Evolutionary conservation across 2,329 filamentous ascomycete genomes (phyloP).

Genomic region (Dichotomopilus funicola): DNA sequence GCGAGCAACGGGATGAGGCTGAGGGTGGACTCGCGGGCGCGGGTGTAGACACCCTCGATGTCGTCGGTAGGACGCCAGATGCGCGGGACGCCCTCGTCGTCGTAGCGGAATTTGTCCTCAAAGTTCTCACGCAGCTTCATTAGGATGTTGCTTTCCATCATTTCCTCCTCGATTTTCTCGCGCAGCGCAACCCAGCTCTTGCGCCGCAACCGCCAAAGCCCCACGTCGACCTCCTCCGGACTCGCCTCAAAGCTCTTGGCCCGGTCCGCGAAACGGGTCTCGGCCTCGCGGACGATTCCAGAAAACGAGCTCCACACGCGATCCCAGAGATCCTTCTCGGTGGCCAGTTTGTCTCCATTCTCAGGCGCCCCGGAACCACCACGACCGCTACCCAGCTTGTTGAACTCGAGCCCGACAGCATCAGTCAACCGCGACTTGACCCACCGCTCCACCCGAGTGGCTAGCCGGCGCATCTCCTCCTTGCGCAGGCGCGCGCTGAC

Average conservation of each 20-base stretch:
- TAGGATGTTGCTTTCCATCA: conserved; percentile 94
- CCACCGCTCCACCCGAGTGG: conserved; percentile 88
- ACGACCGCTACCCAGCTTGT: conserved; percentile 84
- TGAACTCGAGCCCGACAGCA: conserved; percentile 88
- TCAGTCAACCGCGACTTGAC: conserved; percentile 83
- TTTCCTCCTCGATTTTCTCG: conserved; percentile 90
- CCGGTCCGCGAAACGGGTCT: conserved; percentile 76
- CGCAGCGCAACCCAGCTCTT: conserved; percentile 92
- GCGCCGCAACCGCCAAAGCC: conserved; percentile 82
- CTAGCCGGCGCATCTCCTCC: conserved; percentile 91
- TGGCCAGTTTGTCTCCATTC: conserved; percentile 61
- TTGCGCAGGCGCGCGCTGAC: conserved; percentile 79
- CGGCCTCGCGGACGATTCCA: conserved; percentile 75
- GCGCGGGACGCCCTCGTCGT: conserved; percentile 85
- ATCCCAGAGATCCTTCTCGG: conserved; percentile 90
- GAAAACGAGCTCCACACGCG: conserved; percentile 86
- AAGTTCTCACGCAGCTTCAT: conserved; percentile 97
- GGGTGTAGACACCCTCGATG: conserved; percentile 92
- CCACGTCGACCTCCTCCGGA: conserved; percentile 82
- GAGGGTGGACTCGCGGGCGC: conserved; percentile 85
- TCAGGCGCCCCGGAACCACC: conserved; percentile 77
- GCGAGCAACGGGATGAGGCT: conserved; percentile 84
- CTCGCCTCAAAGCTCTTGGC: conserved; percentile 92
- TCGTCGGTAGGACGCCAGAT: conserved; percentile 97
- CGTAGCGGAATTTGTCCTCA: conserved; percentile 98